phyloP scores from a whole-genome alignment of 2,329 filamentous ascomycete species.

The Phialophora expanda region DNA sequence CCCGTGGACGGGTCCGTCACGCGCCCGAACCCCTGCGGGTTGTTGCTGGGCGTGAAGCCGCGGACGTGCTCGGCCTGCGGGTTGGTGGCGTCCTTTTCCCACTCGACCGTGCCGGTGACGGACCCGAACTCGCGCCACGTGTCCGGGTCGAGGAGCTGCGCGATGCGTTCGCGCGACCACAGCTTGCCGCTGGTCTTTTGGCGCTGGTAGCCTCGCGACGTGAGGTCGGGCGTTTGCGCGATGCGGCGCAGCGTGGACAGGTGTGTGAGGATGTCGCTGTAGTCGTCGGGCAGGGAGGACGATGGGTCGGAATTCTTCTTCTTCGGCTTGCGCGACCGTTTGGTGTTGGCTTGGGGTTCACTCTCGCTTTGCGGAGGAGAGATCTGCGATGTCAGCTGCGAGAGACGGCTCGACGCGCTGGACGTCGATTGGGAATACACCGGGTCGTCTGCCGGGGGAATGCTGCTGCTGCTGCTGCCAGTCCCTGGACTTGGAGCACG shows the following conservation, averaged over 20 bases:
- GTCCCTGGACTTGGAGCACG: neutral
- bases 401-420: conserved; percentile 46
- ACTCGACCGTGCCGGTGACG: conserved; percentile 64
- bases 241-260: conserved; percentile 58
- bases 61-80: conserved; percentile 54
- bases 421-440: neutral
- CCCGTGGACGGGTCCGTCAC: conserved; percentile 42
- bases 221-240: conserved; percentile 61
- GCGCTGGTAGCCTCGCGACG: conserved; percentile 62
- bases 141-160: conserved; percentile 60
- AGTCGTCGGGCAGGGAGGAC: conserved; percentile 61
- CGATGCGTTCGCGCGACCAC: conserved; percentile 67
- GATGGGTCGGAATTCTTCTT: conserved; percentile 23
- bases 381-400: conserved; percentile 56
- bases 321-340: conserved; percentile 38
- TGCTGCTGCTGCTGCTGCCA: conserved; percentile 1
- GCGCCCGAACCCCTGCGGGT: conserved; percentile 64
- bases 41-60: conserved; percentile 65
- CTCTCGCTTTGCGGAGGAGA: conserved; percentile 31
- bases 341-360: conserved; percentile 41
- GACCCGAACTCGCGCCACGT: conserved; percentile 66
- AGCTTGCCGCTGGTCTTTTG: conserved; percentile 69
- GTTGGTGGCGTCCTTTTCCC: conserved; percentile 52
- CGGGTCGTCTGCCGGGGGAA: conserved; percentile 9
- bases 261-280: conserved; percentile 66